These are phyloP conservation scores for Wickerhamomyces bovis DNA, from an alignment of 805 yeast species.

Conservation along the genomic window DNA sequence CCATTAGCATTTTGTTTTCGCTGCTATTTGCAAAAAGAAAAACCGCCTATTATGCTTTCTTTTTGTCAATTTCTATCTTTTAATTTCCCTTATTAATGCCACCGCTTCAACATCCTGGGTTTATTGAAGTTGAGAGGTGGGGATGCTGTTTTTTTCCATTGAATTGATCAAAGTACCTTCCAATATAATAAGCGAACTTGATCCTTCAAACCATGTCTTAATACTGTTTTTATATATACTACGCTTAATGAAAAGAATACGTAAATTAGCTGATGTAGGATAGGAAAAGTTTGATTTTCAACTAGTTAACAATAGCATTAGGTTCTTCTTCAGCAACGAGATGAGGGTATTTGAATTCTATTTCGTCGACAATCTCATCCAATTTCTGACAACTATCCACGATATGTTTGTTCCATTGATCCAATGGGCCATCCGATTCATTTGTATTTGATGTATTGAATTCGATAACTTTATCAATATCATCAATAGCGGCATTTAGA, in stretches of 20 bases:
- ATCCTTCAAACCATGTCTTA: not conserved
- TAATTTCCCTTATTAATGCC: too few species aligned
- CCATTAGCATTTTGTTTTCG: not conserved
- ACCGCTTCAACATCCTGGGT: not conserved
- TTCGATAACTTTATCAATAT: constrained; percentile 15
- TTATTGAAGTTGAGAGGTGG: not conserved
- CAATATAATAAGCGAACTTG: not conserved
- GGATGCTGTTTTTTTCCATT: not conserved
- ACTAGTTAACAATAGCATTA: too few species aligned
- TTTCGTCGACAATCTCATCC: constrained; percentile 15
- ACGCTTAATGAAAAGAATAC: not conserved
- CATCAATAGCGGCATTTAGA: constrained; percentile 16
- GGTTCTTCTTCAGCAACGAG: not conserved
- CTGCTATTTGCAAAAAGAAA: not conserved
- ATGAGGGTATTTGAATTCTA: not conserved
- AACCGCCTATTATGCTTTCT: not conserved
- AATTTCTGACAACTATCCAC: constrained; percentile 15
- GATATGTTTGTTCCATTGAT: constrained; percentile 22
- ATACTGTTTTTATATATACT: not conserved
- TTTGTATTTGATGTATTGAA: constrained; percentile 2
- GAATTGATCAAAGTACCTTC: not conserved
- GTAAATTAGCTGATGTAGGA: too few species aligned
- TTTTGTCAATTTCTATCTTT: not conserved
- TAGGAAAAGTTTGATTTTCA: not conserved
- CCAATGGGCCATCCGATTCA: not conserved